Conservation (phyloP, 305 asterid genomes). For the Petunia hybrid region DNA sequence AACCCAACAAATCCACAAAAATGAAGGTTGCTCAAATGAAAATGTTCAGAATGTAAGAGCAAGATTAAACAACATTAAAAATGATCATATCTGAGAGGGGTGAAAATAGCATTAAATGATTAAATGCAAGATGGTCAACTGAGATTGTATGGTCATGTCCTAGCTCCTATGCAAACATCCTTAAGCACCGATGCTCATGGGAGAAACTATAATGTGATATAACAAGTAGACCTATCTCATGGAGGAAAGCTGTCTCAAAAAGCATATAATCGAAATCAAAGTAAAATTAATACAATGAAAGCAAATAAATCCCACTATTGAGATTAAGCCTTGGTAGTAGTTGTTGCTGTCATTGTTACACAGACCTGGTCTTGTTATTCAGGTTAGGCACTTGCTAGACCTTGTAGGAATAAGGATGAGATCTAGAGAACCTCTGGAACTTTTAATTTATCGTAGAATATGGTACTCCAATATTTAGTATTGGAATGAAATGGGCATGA, state of each 20-base stretch:
- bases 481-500: neutral
- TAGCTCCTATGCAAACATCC: neutral
- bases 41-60: neutral
- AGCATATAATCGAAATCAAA: neutral
- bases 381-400: neutral
- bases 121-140: neutral
- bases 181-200: neutral
- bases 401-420: neutral
- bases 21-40: neutral
- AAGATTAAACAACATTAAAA: neutral
- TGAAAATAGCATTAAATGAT: neutral
- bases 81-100: neutral
- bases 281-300: neutral
- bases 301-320: conserved; percentile 6
- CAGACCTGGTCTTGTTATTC: neutral
- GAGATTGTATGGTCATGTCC: neutral
- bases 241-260: neutral
- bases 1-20: neutral
- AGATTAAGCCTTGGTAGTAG: neutral
- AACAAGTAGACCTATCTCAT: neutral
- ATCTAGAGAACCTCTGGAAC: neutral
- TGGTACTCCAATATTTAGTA: neutral
- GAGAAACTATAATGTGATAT: neutral
- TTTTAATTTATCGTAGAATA: neutral
- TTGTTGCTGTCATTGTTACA: neutral